These are phyloP conservation scores for Zygotorulaspora sp. DNA, from an alignment of 805 yeast species.

Conservation along the genomic window DNA sequence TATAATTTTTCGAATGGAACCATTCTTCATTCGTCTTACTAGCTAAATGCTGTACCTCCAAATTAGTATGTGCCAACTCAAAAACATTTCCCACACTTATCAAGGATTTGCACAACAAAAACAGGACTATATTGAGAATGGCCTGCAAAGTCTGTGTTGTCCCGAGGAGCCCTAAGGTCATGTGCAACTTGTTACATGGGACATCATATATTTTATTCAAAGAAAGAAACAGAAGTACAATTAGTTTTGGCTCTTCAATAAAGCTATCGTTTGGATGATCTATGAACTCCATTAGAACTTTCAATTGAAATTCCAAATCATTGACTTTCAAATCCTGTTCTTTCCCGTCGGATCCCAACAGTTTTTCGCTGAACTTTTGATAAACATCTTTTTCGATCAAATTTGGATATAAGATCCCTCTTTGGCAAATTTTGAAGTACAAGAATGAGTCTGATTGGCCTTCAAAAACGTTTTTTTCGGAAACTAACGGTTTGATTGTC, in stretches of 20 bases:
- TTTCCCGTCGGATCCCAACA: slow-evolving; percentile 3
- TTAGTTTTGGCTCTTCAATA: slow-evolving; percentile 23
- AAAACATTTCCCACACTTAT: slow-evolving; percentile 16
- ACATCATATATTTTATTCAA: slow-evolving; percentile 14
- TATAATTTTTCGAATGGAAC: slow-evolving; percentile 9
- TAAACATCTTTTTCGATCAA: slow-evolving; percentile 13
- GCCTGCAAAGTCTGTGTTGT: slow-evolving; percentile 27
- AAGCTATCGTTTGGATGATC: slow-evolving; percentile 34
- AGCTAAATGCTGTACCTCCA: slow-evolving; percentile 5
- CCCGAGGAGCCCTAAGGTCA: slow-evolving; percentile 19
- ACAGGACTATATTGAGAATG: slow-evolving; percentile 25
- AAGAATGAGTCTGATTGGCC: slow-evolving; percentile 10
- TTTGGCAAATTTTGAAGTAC: slow-evolving; percentile 15
- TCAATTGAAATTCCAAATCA: slow-evolving; percentile 18
- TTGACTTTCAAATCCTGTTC: background rate
- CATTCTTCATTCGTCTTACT: slow-evolving; percentile 11
- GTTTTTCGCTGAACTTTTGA: slow-evolving; percentile 5
- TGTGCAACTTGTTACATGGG: slow-evolving; percentile 20
- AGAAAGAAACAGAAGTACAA: slow-evolving; percentile 19
- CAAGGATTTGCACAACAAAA: slow-evolving; percentile 22
- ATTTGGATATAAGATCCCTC: slow-evolving; percentile 12
- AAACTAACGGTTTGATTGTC: slow-evolving; percentile 4
- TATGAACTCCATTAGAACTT: slow-evolving; percentile 32
- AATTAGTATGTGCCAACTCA: slow-evolving; percentile 4
- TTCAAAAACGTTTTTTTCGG: slow-evolving; percentile 2